Evolutionary conservation across 257 asterid species (phyloP).

Genomic region (Echites panduratus): DNA sequence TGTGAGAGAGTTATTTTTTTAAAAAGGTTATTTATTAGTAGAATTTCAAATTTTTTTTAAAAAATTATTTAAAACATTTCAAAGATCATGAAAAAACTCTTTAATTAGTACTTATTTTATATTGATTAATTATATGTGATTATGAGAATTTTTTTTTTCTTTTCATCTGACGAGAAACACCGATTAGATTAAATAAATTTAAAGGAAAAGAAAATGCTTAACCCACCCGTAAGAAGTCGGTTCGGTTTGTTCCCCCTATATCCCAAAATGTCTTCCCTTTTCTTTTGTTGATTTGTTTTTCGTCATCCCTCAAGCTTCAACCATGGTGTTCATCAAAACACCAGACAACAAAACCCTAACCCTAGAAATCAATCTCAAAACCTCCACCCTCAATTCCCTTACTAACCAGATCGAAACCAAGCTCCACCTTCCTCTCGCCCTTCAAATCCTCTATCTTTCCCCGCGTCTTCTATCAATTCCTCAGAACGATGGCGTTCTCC

Average conservation of each 20-base stretch:
- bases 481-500: slow-evolving; percentile 21
- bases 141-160: no score
- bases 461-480: slow-evolving; percentile 39
- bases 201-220: no score
- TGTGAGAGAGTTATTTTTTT: no score
- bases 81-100: no score
- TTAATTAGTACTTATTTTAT: no score
- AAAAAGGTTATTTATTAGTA: no score
- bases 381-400: slow-evolving; percentile 38
- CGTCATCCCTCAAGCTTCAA: background rate
- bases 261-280: background rate
- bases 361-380: slow-evolving; percentile 43
- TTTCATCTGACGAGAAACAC: no score
- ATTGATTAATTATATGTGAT: no score
- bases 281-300: background rate
- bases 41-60: no score
- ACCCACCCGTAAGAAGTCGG: background rate
- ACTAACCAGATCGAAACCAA: slow-evolving; percentile 34
- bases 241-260: background rate
- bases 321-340: slow-evolving; percentile 55
- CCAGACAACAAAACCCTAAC: slow-evolving; percentile 53
- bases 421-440: slow-evolving; percentile 36
- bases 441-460: slow-evolving; percentile 55
- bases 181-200: no score
- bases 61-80: no score